These are phyloP conservation scores for Coniella vitis DNA, from an alignment of 2,329 filamentous ascomycete species.

Conservation along the genomic window DNA sequence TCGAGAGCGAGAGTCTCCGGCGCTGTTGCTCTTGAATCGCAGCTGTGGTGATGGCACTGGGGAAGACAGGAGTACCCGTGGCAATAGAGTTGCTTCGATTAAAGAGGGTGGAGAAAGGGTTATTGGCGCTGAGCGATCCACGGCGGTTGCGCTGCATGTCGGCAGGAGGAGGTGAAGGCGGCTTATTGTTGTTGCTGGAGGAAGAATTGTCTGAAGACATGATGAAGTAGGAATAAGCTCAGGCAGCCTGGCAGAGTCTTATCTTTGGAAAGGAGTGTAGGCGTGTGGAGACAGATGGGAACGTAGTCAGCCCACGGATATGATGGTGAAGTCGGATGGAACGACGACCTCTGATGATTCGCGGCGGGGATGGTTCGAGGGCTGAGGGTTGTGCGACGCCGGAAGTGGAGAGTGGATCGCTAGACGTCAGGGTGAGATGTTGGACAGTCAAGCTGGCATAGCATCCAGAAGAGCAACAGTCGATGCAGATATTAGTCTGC, in stretches of 20 bases:
- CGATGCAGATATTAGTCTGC: not conserved
- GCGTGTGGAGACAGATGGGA: not conserved
- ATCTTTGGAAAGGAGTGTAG: slow-evolving; percentile 3
- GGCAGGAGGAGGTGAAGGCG: slow-evolving; percentile 21
- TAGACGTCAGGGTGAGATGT: slow-evolving; percentile 17
- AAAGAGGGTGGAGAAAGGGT: slow-evolving; percentile 53
- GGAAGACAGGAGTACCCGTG: slow-evolving; percentile 38
- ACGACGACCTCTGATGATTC: slow-evolving; percentile 15
- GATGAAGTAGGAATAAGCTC: slow-evolving; percentile 4
- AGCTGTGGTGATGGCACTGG: slow-evolving; percentile 35
- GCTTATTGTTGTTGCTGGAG: slow-evolving; percentile 24
- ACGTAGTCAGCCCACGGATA: not conserved
- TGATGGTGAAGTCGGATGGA: slow-evolving; percentile 6
- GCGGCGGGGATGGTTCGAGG: slow-evolving; percentile 17
- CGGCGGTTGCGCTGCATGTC: slow-evolving; percentile 38
- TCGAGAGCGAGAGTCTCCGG: slow-evolving; percentile 68
- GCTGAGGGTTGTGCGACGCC: slow-evolving; percentile 17
- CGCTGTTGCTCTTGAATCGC: slow-evolving; percentile 50
- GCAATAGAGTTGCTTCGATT: slow-evolving; percentile 45
- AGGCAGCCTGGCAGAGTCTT: slow-evolving; percentile 1
- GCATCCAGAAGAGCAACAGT: not conserved
- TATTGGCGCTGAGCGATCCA: slow-evolving; percentile 46
- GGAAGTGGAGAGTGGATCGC: slow-evolving; percentile 16
- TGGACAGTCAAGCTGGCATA: slow-evolving; percentile 4
- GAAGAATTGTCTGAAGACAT: slow-evolving; percentile 26